Base-by-base conservation (phyloP, 1,139 yeast species). In the Lizanozyma gosingica region DNA sequence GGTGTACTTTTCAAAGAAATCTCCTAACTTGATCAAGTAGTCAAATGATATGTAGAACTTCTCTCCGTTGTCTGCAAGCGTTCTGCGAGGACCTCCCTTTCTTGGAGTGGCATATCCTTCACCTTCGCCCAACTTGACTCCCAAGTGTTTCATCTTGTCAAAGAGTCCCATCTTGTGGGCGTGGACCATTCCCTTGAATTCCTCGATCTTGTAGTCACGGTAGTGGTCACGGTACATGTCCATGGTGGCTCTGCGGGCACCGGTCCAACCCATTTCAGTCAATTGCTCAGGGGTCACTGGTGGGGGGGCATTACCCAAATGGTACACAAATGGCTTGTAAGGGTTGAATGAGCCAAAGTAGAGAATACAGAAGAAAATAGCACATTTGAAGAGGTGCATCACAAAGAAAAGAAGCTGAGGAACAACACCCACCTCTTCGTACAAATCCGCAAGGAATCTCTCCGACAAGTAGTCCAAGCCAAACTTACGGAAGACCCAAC, bases 191-290 rank as follows among this genome's bases (percentile, higher is more conserved):
- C 95, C 92, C 42, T 96, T 97, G 48, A 67, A 74, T 51, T 77
- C 72, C 51, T 79, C 74, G 55, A 85, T 76, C 56, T 74, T 73
- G 53, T 62, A 63, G 41, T 79, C 78, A 55, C 92, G 78, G 70
- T 79, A 83, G 52, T 66, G 73, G 45, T 81, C 85, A 52, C 76
- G 76, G 71, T 83, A 92, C 48, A 80, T 90, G 36, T 78, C 82
- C 22, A 78, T 66, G 17, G 82, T 72, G 15, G 83, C 83, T 53
- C 80, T 80, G 60, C 80, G 83, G 17, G 94, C 74, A 40, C 96
- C 95, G 17, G 96, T 87, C 97, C 97, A 92, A 37, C 97, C 97
- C 51, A 88, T 66, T 9, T 63, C 62, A 37, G 80, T 55, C 51
- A 92, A 73, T 48, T 73, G 71, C 17, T 84, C 87, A 37, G 50